Conservation (phyloP, 2,329 filamentous ascomycete species). For the Lachnellula willkommii region DNA sequence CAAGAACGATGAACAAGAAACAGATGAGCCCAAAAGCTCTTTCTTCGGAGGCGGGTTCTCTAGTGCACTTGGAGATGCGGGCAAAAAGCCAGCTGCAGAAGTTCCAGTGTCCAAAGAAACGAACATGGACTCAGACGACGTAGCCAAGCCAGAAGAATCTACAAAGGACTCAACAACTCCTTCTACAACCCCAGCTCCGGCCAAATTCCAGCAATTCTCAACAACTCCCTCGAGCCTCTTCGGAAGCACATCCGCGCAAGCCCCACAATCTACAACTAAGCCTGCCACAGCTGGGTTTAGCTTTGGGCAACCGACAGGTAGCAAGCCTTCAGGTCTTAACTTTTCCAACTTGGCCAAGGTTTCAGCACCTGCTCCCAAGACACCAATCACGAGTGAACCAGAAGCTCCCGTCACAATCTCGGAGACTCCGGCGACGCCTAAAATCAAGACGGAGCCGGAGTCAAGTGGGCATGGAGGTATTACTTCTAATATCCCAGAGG, state of each 20-base stretch:
- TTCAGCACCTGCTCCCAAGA: conserved; percentile 15
- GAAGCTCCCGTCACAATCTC: conserved; percentile 2
- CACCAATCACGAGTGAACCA: conserved; percentile 8
- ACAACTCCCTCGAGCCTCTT: conserved; percentile 10
- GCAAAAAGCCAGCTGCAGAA: conserved; percentile 28
- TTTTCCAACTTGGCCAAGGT: conserved; percentile 14
- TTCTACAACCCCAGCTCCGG: conserved; percentile 21
- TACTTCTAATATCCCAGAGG: conserved; percentile 27
- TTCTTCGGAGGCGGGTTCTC: conserved; percentile 61
- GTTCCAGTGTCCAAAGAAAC: conserved; percentile 41
- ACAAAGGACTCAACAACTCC: conserved; percentile 20
- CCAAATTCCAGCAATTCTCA: conserved; percentile 16
- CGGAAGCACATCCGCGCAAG: conserved; percentile 5
- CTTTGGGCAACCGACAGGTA: conserved; percentile 19
- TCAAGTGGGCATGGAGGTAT: conserved; percentile 13
- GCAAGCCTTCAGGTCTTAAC: conserved; percentile 14
- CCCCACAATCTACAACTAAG: conserved; percentile 7
- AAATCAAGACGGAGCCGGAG: conserved; percentile 26
- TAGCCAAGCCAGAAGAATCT: conserved; percentile 10
- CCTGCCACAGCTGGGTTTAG: conserved; percentile 16
- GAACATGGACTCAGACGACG: conserved; percentile 42
- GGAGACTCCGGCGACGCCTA: conserved; percentile 17
- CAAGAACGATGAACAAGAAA: conserved; percentile 52
- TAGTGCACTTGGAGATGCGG: conserved; percentile 48
- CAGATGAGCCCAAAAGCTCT: conserved; percentile 38